A percentile compares a stretch with the other conserved stretches of the same genome.
Evolutionary conservation across 106 monocot species (phyloP).

Genomic region (Allium sativum): DNA sequence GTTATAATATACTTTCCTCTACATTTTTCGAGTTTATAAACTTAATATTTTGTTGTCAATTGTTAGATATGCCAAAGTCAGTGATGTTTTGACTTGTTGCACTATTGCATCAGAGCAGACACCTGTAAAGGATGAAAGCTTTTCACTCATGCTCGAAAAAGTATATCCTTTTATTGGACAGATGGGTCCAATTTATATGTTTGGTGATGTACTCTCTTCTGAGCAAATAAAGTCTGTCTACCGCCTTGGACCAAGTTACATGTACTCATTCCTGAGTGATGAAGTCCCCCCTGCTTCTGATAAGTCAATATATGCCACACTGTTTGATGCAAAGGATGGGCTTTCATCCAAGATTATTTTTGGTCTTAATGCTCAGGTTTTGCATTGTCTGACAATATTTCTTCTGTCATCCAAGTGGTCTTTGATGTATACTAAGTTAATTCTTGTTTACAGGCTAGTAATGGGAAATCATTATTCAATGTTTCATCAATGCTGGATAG

Average conservation of each 20-base stretch:
- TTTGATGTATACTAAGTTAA: background rate
- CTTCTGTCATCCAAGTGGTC: no score
- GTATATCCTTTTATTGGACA: slow-evolving; percentile 76
- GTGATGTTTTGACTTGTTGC: slow-evolving; percentile 66
- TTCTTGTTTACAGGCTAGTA: slow-evolving; percentile 47
- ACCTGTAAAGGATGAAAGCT: slow-evolving; percentile 36
- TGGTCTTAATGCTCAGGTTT: slow-evolving; percentile 96
- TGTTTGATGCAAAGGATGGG: slow-evolving; percentile 75
- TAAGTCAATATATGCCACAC: slow-evolving; percentile 35
- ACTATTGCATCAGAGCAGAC: slow-evolving; percentile 52
- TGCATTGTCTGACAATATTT: no score
- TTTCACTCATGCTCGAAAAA: slow-evolving; percentile 25
- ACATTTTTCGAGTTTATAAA: background rate
- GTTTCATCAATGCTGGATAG: slow-evolving; percentile 43
- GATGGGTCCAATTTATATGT: slow-evolving; percentile 90
- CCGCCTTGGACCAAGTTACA: slow-evolving; percentile 87
- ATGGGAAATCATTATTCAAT: slow-evolving; percentile 70
- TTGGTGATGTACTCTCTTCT: slow-evolving; percentile 66
- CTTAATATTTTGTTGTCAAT: background rate
- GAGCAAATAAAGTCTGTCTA: slow-evolving; percentile 83
- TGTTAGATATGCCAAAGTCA: slow-evolving; percentile 74
- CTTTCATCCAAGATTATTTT: slow-evolving; percentile 85
- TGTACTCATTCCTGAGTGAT: slow-evolving; percentile 84
- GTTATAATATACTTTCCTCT: background rate
- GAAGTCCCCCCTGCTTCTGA: slow-evolving; percentile 40